phyloP scores from a whole-genome alignment of 2,329 filamentous ascomycete genomes.

The Paraconiothyrium brasiliense region DNA sequence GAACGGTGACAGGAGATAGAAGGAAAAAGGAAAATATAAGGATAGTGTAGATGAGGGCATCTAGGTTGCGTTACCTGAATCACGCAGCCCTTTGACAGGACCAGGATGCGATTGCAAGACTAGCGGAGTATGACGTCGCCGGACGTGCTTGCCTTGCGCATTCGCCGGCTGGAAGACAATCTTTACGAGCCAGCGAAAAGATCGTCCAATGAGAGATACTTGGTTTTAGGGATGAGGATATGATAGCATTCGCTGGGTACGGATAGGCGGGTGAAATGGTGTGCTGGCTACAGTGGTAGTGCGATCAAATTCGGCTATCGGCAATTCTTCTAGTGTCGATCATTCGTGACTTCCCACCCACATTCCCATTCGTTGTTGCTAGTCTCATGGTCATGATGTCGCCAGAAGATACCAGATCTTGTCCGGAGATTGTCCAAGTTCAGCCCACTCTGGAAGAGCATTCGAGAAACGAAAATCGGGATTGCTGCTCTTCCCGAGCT shows the following conservation, averaged over 20 bases:
- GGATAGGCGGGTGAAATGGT: slow-evolving; percentile 6
- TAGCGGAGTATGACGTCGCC: slow-evolving; percentile 12
- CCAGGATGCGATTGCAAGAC: background rate
- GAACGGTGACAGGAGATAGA: background rate
- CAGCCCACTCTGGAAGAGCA: no score
- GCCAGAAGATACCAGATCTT: no score
- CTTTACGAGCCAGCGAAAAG: background rate
- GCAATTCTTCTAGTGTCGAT: slow-evolving; percentile 1
- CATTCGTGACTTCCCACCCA: background rate
- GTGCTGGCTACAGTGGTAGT: slow-evolving; percentile 4
- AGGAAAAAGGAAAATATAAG: background rate
- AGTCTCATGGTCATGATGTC: background rate
- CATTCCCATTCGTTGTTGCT: background rate
- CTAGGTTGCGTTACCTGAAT: background rate
- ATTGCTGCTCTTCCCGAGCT: background rate
- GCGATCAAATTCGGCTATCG: slow-evolving; percentile 8
- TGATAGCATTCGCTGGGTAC: background rate
- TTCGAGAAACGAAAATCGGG: background rate
- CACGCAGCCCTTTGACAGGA: background rate
- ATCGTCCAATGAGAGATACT: background rate
- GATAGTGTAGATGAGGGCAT: background rate
- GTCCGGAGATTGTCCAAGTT: no score
- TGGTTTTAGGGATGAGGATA: background rate
- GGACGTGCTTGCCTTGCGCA: background rate
- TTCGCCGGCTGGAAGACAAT: background rate